phyloP scores from a whole-genome alignment of 2,329 filamentous ascomycete genomes.

The Podosphaera aphanis region DNA sequence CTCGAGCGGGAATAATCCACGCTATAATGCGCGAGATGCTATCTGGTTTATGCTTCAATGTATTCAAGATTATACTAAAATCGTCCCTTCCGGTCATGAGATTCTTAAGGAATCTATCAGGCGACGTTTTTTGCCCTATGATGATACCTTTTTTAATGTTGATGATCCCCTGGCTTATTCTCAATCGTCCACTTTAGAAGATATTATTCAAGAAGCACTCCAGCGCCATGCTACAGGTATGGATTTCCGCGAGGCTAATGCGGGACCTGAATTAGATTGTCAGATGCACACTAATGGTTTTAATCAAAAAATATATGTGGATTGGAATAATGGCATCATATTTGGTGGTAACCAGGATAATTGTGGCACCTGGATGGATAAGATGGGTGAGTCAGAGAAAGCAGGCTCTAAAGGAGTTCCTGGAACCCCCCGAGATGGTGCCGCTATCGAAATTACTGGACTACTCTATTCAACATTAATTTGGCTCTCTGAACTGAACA shows the following conservation, averaged over 20 bases:
- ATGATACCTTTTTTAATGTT: slow-evolving; percentile 78
- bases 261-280: slow-evolving; percentile 63
- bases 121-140: slow-evolving; percentile 76
- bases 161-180: slow-evolving; percentile 74
- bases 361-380: slow-evolving; percentile 99
- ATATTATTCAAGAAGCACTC: slow-evolving; percentile 79
- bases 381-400: slow-evolving; percentile 94
- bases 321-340: slow-evolving; percentile 77
- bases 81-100: slow-evolving; percentile 52
- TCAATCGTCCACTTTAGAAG: slow-evolving; percentile 56
- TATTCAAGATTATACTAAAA: slow-evolving; percentile 74
- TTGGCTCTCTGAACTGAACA: slow-evolving; percentile 51
- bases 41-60: slow-evolving; percentile 96
- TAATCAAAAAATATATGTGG: slow-evolving; percentile 70
- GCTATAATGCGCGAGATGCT: slow-evolving; percentile 90
- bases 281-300: slow-evolving; percentile 91
- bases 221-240: slow-evolving; percentile 80
- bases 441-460: slow-evolving; percentile 84
- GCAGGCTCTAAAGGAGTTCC: slow-evolving; percentile 84
- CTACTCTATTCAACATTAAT: slow-evolving; percentile 70
- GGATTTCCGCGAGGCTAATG: slow-evolving; percentile 85
- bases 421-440: slow-evolving; percentile 88
- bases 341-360: slow-evolving; percentile 88
- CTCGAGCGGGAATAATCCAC: slow-evolving; percentile 59
- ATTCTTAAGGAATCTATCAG: slow-evolving; percentile 57